Evolutionary conservation across 2,329 filamentous ascomycete species (phyloP).

Genomic region (Periconia macrospinosa): DNA sequence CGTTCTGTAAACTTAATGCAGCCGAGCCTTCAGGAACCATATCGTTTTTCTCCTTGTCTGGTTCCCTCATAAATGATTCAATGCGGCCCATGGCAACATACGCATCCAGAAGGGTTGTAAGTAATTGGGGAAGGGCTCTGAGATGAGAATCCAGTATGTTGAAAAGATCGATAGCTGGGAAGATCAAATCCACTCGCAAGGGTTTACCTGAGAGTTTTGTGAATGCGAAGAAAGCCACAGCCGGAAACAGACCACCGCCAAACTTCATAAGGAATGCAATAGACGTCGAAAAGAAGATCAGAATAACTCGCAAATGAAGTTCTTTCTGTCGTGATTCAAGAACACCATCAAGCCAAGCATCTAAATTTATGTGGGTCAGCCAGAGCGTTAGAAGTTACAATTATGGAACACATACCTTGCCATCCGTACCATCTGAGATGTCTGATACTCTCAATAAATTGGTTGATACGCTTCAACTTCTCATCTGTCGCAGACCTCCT

Average conservation of each 20-base stretch:
- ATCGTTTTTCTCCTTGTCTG: conserved; percentile 66
- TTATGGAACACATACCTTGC: conserved; percentile 52
- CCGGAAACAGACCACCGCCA: conserved; percentile 74
- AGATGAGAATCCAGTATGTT: conserved; percentile 72
- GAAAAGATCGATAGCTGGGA: conserved; percentile 83
- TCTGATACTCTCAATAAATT: conserved; percentile 84
- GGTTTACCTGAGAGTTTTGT: conserved; percentile 69
- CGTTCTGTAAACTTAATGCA: conserved; percentile 58
- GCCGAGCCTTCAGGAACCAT: conserved; percentile 40
- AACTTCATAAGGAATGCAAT: conserved; percentile 72
- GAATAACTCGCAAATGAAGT: conserved; percentile 65
- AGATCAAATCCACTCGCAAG: conserved; percentile 78
- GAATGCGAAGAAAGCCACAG: conserved; percentile 80
- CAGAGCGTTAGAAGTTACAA: neutral
- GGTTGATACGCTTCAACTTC: conserved; percentile 77
- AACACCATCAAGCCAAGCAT: conserved; percentile 70
- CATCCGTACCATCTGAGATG: conserved; percentile 82
- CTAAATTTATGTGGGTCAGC: conserved; percentile 18
- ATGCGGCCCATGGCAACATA: conserved; percentile 81
- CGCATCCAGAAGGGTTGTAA: conserved; percentile 78
- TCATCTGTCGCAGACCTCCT: conserved; percentile 75
- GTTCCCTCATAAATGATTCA: conserved; percentile 83
- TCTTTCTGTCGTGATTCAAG: conserved; percentile 70
- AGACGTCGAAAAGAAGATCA: conserved; percentile 62
- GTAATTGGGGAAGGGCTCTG: conserved; percentile 72